Evolutionary conservation across 148 eudicot species (phyloP).

Genomic region (Silene conica): DNA sequence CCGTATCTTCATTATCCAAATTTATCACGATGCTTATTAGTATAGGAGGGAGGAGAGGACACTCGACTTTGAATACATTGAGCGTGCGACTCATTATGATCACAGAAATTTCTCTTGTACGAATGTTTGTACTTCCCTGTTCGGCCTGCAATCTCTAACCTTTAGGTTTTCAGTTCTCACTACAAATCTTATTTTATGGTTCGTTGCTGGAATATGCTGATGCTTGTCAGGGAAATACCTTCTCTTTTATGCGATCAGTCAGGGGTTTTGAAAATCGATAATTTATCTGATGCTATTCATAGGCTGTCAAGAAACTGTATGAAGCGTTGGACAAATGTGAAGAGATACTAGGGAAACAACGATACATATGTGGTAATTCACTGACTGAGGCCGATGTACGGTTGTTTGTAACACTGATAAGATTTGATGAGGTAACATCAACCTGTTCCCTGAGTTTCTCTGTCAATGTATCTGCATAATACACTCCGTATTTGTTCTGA

Average conservation of each 20-base stretch:
- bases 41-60: no score
- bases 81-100: no score
- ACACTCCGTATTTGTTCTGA: no score
- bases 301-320: conserved; percentile 71
- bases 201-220: no score
- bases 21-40: no score
- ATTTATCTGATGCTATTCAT: conserved; percentile 1
- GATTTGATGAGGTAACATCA: conserved; percentile 84
- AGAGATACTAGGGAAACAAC: conserved; percentile 65
- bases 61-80: no score
- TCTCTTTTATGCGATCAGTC: not conserved
- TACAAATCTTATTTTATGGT: no score
- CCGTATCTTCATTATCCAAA: no score
- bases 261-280: not conserved
- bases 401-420: conserved; percentile 76
- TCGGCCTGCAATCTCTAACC: no score
- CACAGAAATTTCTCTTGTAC: no score
- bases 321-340: conserved; percentile 84
- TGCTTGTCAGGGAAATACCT: not conserved
- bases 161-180: no score
- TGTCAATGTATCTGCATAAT: not conserved
- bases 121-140: no score
- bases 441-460: not conserved
- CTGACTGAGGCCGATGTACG: conserved; percentile 87
- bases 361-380: conserved; percentile 68